Evolutionary conservation across 768 basidiomycete genomes (phyloP), one percentile per base, ranked within the genome.

Genomic region (Trametes coccinea): DNA sequence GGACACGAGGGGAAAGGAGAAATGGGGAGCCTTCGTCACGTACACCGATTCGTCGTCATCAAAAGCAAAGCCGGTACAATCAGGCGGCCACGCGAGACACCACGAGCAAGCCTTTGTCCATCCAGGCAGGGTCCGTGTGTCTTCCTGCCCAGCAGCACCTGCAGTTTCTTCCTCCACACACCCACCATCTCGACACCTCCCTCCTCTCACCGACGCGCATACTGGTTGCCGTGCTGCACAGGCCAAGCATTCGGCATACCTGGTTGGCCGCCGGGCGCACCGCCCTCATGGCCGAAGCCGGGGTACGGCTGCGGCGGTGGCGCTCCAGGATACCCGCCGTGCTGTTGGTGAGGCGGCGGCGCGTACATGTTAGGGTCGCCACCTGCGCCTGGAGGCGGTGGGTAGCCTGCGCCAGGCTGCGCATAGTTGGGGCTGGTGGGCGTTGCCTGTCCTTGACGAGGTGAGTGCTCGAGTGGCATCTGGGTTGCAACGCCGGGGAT

Each of bases 141-240:
- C 63, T 43, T 56, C 58, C 58, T 56, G 63, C 63, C 53, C 59
- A 52, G 44, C 53, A 56, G 39, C 45, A 61, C 58, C 62, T 44
- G 44, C 39, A 7, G 22, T 17, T n/a, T 3, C 31, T 47, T n/a
- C 59, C 27, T 54, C 31, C 14, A 16, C 40, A 29, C 62, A 45
- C 47, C n/a, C 16, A 27, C 30, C 49, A 17, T 5, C 31, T 39
- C 44, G 41, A 30, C 59, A 14, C 39, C 46, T 67, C 60, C 16
- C 10, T 14, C 56, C 4, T 10, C 45, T 58, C 44, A 70, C 60
- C 71, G 67, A 52, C 69, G 49, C 14, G 54, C 65, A 60, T 72
- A 72, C 59, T 71, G 71, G 60, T 55, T 64, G 17, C 62, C 50
- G 62, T 70, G 71, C 64, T 69, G 71, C 60, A 72, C 71, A 29